A percentile compares a stretch with the other conserved stretches of the same genome.
phyloP scores from a whole-genome alignment of 169 alveolate species.

The Blepharisma undulans region DNA sequence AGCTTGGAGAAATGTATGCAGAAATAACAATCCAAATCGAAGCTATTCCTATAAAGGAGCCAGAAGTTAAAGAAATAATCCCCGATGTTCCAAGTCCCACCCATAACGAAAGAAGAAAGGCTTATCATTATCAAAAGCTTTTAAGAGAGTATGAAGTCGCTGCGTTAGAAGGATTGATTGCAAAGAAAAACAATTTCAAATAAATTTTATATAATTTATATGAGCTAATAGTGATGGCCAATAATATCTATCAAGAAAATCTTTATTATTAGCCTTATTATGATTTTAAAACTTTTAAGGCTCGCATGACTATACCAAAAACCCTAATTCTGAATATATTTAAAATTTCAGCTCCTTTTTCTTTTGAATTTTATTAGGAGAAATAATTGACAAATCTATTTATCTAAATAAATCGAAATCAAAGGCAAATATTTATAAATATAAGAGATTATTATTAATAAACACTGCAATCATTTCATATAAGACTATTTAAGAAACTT shows the following conservation, averaged over 20 bases:
- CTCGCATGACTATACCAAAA: too few species aligned
- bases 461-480: too few species aligned
- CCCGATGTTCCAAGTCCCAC: slow-evolving; percentile 31
- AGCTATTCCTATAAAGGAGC: not conserved
- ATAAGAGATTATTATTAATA: not conserved
- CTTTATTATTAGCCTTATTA: too few species aligned
- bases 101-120: not conserved
- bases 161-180: not conserved
- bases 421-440: not conserved
- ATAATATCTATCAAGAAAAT: not conserved
- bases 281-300: too few species aligned
- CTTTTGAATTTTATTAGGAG: not conserved
- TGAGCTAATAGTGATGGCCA: not conserved
- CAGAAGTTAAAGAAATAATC: not conserved
- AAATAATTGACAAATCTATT: not conserved
- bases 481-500: too few species aligned
- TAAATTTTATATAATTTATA: too few species aligned
- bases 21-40: not conserved
- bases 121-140: slow-evolving; percentile 34
- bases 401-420: not conserved
- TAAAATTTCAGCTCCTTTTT: not conserved
- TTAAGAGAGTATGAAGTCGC: slow-evolving; percentile 27
- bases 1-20: slow-evolving; percentile 15
- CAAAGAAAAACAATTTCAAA: not conserved
- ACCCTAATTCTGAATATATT: too few species aligned